phyloP scores from a whole-genome alignment of 164 flowering plant genomes.

The Dillenia suffruticosa region DNA sequence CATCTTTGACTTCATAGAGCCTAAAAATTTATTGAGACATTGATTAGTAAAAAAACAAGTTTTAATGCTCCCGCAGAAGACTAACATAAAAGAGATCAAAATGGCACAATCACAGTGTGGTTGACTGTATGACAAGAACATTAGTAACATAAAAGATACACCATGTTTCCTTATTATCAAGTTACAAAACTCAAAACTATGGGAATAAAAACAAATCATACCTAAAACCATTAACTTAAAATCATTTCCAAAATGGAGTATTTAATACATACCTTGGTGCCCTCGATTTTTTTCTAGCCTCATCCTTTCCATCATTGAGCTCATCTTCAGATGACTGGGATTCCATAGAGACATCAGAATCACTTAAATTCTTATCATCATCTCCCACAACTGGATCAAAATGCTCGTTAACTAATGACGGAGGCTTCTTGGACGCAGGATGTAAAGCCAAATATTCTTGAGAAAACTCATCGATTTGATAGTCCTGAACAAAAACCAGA shows the following conservation, averaged over 20 bases:
- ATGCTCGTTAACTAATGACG: constrained; percentile 75
- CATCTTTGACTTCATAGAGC: constrained; percentile 86
- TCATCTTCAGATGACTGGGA: constrained; percentile 43
- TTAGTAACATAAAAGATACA: background rate
- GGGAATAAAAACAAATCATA: constrained; percentile 14
- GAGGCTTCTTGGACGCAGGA: constrained; percentile 56
- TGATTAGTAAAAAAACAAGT: background rate
- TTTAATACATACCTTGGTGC: constrained; percentile 11
- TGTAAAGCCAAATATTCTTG: constrained; percentile 64
- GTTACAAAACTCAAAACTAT: background rate
- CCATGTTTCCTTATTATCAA: background rate
- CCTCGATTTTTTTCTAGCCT: constrained; percentile 18
- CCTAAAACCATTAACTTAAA: constrained; percentile 40
- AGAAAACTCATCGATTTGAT: constrained; percentile 65
- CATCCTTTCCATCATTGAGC: constrained; percentile 36
- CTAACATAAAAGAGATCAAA: background rate
- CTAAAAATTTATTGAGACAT: constrained; percentile 27
- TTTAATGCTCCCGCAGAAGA: too few species aligned
- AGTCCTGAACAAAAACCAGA: constrained; percentile 44
- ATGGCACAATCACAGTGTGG: too few species aligned
- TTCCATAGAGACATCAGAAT: constrained; percentile 48
- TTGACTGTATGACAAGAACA: background rate
- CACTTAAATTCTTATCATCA: constrained; percentile 39
- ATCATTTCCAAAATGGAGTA: too few species aligned
- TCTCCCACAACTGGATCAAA: constrained; percentile 69